Percentiles rank a stretch among this genome's conserved stretches.
phyloP scores from a whole-genome alignment of 148 eudicot genomes.

The Dianthus caryophyllus region DNA sequence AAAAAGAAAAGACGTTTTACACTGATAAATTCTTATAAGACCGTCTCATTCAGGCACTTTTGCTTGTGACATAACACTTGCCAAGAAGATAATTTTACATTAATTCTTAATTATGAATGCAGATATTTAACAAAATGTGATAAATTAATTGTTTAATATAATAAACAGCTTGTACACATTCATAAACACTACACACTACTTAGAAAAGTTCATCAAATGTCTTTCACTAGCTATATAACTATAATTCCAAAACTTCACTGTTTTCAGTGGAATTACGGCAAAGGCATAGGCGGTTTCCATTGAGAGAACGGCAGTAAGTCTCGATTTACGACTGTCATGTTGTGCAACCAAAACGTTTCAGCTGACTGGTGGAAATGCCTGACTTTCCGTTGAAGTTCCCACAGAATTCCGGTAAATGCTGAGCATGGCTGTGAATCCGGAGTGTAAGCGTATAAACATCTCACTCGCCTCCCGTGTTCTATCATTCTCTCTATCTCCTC shows the following conservation, averaged over 20 bases:
- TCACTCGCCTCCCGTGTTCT: slow-evolving; percentile 53
- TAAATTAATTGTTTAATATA: too few species aligned
- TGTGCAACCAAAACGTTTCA: slow-evolving; percentile 94
- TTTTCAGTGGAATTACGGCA: slow-evolving; percentile 42
- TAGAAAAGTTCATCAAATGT: neutral
- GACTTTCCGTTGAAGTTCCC: slow-evolving; percentile 92
- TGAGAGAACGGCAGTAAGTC: slow-evolving; percentile 59
- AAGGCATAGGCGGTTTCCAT: slow-evolving; percentile 84
- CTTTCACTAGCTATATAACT: neutral
- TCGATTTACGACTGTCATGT: slow-evolving; percentile 63
- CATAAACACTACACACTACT: neutral
- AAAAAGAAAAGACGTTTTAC: too few species aligned
- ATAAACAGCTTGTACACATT: too few species aligned
- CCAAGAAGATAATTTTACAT: neutral
- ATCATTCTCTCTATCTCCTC: slow-evolving; percentile 76
- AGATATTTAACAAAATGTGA: neutral
- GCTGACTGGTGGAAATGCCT: slow-evolving; percentile 81
- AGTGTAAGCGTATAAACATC: slow-evolving; percentile 83
- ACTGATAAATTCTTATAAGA: too few species aligned
- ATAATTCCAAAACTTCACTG: neutral
- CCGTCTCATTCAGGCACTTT: too few species aligned
- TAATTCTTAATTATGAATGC: neutral
- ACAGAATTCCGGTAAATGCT: slow-evolving; percentile 66
- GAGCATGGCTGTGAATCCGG: slow-evolving; percentile 77
- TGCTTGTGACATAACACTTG: neutral